Base-by-base conservation (phyloP, 1,139 yeast species). In the Groenewaldozyma auringiensis region DNA sequence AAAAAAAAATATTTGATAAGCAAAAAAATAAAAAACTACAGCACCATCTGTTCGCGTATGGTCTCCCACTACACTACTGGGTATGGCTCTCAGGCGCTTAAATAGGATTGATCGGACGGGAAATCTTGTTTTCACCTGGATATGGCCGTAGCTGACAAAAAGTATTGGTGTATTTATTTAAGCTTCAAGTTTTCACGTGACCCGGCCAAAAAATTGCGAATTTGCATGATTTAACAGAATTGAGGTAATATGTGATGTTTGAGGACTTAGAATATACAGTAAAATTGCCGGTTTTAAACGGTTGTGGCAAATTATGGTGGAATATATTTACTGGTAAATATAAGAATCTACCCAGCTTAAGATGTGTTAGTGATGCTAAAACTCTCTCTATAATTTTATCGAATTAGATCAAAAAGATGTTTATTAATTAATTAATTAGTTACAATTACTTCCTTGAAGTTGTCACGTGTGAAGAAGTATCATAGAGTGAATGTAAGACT, bases 61-160 rank as follows among this genome's bases (percentile, higher is more conserved):
- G 43, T 41, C 43, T 33, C 43, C 43, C 43, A 41, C 43, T 41
- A 41, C 32, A 41, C 39, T 41, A 41, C 43, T 41, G 27, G 18
- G 43, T 41, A 41, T 33, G 43, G 43, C 43, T 41, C 43, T 41
- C 43, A 41, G 43, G 32, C 35, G 43, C 39, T 41, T 41, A 38
- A 41, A 34, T 41, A 41, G 39, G 43, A 41, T 38, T 41, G 43
- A 41, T 41, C 43, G 43, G 43, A 41, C 43, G 43, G 43, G 43
- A 41, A 41, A 38, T 41, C 43, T 34, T 41, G 35, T 22, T 41
- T 41, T 41, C 43, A 41, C 32, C 43, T 41, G 43, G 43, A 41
- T 41, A 41, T 41, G 43, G 43, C 43, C 43, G 43, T 41, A 41
- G 43, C 43, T 41, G 43, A 41, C 22, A 40, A 13, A n/a, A 22